phyloP scores from a whole-genome alignment of 495 filamentous ascomycete genomes.

The Penicillium fimorum region DNA sequence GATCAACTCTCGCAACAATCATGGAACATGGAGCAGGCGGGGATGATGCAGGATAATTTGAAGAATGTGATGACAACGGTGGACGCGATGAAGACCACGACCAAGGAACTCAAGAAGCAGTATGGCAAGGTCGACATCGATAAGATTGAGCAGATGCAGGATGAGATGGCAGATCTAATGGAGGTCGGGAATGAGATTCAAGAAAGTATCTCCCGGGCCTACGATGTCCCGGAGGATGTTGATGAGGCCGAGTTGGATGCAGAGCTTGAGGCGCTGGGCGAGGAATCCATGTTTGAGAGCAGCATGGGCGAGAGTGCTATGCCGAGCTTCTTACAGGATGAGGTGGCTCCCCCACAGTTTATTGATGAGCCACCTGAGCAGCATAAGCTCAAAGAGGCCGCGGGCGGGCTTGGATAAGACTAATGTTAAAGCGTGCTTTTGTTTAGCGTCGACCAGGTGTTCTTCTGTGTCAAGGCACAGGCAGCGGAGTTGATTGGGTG shows the following conservation, averaged over 20 bases:
- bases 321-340: slow-evolving; percentile 87
- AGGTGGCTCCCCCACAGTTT: slow-evolving; percentile 75
- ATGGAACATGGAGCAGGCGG: slow-evolving; percentile 99
- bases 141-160: slow-evolving; percentile 96
- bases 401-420: slow-evolving; percentile 39
- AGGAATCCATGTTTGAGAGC: slow-evolving; percentile 77
- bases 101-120: slow-evolving; percentile 89
- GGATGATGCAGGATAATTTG: slow-evolving; percentile 98
- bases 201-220: slow-evolving; percentile 88
- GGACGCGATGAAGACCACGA: slow-evolving; percentile 94
- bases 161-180: slow-evolving; percentile 98
- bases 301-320: slow-evolving; percentile 59
- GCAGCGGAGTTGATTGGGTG: slow-evolving; percentile 22
- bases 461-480: slow-evolving; percentile 6
- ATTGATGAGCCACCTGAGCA: slow-evolving; percentile 76
- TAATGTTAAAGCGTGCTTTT: slow-evolving; percentile 1
- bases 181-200: slow-evolving; percentile 98
- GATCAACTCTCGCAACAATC: slow-evolving; percentile 93
- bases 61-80: slow-evolving; percentile 99
- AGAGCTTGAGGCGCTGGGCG: slow-evolving; percentile 89
- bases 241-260: slow-evolving; percentile 98
- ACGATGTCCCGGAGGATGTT: slow-evolving; percentile 95
- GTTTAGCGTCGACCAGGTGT: slow-evolving; percentile 4
- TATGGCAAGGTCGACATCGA: slow-evolving; percentile 97
- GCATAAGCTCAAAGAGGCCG: slow-evolving; percentile 73